Evolutionary conservation across 495 filamentous ascomycete species (phyloP), one percentile per base, ranked within the genome.

Genomic region (Podospora pseudopauciseta): DNA sequence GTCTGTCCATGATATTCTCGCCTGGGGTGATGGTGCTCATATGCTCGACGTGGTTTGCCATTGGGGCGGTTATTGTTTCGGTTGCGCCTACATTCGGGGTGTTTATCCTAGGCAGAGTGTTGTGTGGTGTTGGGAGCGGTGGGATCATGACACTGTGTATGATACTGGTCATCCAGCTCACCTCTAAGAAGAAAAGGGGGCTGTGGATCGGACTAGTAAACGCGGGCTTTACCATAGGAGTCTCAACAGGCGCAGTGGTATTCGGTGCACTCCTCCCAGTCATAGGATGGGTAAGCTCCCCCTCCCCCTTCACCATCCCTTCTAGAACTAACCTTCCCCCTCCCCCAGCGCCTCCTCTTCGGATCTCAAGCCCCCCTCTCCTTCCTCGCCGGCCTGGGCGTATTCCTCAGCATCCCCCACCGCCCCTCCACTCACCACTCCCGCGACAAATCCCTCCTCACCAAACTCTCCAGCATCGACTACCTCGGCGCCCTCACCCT

Each of bases 131-230:
- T 19, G 91, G 90, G 2, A 86, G 84, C 6, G 89, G 88, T 9
- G 89, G 88, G 0, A 82, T 91, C 23, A 85, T 90, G 80, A 88
- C 86, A 3, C 82, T 91, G 4, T 80, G 86, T 0, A 85, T 89
- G 62, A 91, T 94, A 49, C 76, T 93, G 32, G 86, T 89, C 2
- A 80, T 94, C 3, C 87, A 93, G 72, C 72, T 94, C 55, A 83
- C 86, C 0, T 86, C 82, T 28, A 84, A 87, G 60, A 85, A 86
- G 67, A 80, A 86, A 27, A 79, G 91, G 63, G 91, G 90, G 1
- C 65, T 94, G 19, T 90, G 85, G 70, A 84, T 93, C 66, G 91
- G 91, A 0, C 68, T 92, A 13, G 78, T 90, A 5, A 80, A 80
- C 55, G 72, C 77, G 54, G 87, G 87, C 0, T 89, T 89, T 67